Evolutionary conservation across 768 basidiomycete genomes (phyloP).

Genomic region (Hygrocybe punicea): DNA sequence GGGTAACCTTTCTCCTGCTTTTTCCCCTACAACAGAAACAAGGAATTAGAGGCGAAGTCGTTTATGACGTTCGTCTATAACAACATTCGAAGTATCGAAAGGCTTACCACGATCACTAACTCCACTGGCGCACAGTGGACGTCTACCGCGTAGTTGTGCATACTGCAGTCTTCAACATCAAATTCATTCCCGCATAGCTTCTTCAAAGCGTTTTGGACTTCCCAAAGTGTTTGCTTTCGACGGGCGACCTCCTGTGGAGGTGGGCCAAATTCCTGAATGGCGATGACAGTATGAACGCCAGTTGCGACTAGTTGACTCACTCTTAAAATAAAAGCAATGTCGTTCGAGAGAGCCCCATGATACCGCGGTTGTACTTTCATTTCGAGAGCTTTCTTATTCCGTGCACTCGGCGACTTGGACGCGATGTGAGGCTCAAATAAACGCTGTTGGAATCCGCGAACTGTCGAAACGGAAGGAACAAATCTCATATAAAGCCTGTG

Average conservation of each 20-base stretch:
- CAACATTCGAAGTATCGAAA: too few species aligned
- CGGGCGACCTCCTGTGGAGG: background rate
- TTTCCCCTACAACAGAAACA: background rate
- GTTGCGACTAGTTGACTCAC: background rate
- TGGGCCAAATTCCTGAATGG: background rate
- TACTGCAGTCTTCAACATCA: conserved; percentile 1
- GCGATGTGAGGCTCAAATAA: too few species aligned
- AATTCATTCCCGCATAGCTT: background rate
- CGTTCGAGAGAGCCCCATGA: background rate
- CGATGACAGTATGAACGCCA: background rate
- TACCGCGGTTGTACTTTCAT: too few species aligned
- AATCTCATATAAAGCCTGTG: too few species aligned
- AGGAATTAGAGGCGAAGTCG: background rate
- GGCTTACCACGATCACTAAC: conserved; percentile 14
- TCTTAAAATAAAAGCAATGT: background rate
- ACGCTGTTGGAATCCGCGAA: too few species aligned
- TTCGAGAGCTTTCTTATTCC: too few species aligned
- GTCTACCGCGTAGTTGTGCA: conserved; percentile 9
- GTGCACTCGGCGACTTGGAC: too few species aligned
- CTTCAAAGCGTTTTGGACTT: background rate
- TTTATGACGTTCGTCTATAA: too few species aligned
- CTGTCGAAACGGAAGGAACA: too few species aligned
- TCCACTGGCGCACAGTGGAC: conserved; percentile 7
- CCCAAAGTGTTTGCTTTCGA: background rate
- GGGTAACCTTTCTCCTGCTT: background rate